phyloP scores from a whole-genome alignment of 2,329 filamentous ascomycete genomes.

The Leptosphaerulina australis region DNA sequence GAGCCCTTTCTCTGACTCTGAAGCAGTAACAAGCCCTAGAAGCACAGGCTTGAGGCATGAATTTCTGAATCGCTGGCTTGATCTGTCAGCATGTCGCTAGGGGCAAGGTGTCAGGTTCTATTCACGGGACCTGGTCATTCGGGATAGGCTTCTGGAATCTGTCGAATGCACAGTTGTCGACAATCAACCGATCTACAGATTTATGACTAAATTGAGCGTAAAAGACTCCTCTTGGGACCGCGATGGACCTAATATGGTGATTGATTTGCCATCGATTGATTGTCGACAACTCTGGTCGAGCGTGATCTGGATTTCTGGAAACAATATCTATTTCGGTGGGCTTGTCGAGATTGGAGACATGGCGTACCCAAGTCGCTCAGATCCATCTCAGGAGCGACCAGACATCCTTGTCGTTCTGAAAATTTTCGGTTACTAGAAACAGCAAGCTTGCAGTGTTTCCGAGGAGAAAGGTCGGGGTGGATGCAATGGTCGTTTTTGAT shows the following conservation, averaged over 20 bases:
- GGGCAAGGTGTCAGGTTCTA: background rate
- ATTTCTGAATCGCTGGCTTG: background rate
- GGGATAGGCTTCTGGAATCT: no score
- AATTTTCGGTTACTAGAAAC: background rate
- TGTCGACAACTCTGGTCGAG: background rate
- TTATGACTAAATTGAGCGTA: no score
- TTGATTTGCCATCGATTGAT: no score
- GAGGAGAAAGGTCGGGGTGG: background rate
- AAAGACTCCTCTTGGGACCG: no score
- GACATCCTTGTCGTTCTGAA: background rate
- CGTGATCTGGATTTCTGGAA: background rate
- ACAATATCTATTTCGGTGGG: background rate
- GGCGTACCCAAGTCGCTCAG: background rate
- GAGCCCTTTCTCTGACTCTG: background rate
- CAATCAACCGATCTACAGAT: no score
- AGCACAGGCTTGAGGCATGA: background rate
- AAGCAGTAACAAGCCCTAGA: background rate
- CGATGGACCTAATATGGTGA: no score
- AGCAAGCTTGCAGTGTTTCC: background rate
- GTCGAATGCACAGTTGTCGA: no score
- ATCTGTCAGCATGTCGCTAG: background rate
- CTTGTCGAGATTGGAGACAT: background rate
- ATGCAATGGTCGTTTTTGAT: background rate
- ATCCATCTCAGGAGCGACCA: background rate
- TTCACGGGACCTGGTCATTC: no score